These are phyloP conservation scores for Aspergillus sp. DNA, from an alignment of 2,329 filamentous ascomycete genomes.

Conservation along the genomic window DNA sequence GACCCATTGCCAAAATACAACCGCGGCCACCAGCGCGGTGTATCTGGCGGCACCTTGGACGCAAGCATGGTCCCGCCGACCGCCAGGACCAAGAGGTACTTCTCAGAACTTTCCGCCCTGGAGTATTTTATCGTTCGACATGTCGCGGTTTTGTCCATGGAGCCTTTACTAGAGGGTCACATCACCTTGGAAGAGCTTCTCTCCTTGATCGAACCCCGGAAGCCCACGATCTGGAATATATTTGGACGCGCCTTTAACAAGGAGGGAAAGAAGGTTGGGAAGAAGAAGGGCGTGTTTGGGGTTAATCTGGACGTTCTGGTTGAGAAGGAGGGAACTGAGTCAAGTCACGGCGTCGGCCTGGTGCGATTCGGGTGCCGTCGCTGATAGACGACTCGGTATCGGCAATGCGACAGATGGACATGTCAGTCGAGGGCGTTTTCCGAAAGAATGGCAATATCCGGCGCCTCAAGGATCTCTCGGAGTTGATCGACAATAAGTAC, in stretches of 20 bases:
- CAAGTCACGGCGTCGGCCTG: constrained; percentile 91
- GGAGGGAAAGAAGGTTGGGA: constrained; percentile 58
- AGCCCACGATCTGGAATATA: constrained; percentile 95
- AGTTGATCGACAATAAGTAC: constrained; percentile 76
- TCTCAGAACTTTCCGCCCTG: constrained; percentile 86
- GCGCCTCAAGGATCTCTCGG: constrained; percentile 74
- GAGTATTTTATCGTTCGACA: constrained; percentile 98
- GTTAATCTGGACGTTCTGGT: constrained; percentile 80
- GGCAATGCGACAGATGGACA: constrained; percentile 96
- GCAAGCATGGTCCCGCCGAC: constrained; percentile 43
- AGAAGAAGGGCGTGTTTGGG: constrained; percentile 92
- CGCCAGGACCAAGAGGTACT: constrained; percentile 66
- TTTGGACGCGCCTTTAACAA: constrained; percentile 94
- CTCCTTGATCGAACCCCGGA: constrained; percentile 83
- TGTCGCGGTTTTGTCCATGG: constrained; percentile 88
- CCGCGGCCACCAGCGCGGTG: constrained; percentile 59
- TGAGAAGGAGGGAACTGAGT: constrained; percentile 89
- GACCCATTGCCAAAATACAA: constrained; percentile 57
- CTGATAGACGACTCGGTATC: constrained; percentile 89
- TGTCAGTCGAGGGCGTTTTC: constrained; percentile 97
- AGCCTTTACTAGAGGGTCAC: constrained; percentile 77
- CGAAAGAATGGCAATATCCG: constrained; percentile 99
- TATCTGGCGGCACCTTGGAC: constrained; percentile 48
- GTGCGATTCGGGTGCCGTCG: constrained; percentile 81
- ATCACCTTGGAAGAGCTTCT: constrained; percentile 92